A percentile compares a stretch with the other conserved stretches of the same genome.
These are phyloP conservation scores for Colletotrichum sp. DNA, from an alignment of 2,329 filamentous ascomycete species.

Conservation along the genomic window DNA sequence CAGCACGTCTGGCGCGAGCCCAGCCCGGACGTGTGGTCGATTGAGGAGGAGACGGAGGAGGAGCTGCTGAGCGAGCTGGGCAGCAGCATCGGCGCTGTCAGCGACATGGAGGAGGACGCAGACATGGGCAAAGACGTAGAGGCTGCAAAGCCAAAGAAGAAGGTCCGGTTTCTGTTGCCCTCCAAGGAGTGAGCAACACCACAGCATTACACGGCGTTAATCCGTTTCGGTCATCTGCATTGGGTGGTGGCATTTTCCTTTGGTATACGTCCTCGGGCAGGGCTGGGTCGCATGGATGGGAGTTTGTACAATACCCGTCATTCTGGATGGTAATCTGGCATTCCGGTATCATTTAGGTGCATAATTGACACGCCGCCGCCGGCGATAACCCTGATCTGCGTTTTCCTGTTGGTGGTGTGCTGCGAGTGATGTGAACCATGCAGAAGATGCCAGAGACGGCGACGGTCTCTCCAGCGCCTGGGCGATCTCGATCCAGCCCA, in stretches of 20 bases:
- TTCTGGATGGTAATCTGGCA: slow-evolving; percentile 1
- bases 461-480: background rate
- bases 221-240: slow-evolving; percentile 24
- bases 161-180: slow-evolving; percentile 60
- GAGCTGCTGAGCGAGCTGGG: slow-evolving; percentile 52
- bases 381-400: background rate
- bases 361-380: background rate
- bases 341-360: background rate
- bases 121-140: slow-evolving; percentile 35
- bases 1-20: slow-evolving; percentile 61
- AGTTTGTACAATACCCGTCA: slow-evolving; percentile 7
- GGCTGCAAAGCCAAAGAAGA: slow-evolving; percentile 59
- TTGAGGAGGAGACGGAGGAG: slow-evolving; percentile 64
- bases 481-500: slow-evolving; percentile 11
- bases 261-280: slow-evolving; percentile 7
- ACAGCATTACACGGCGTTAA: slow-evolving; percentile 9
- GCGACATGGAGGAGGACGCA: slow-evolving; percentile 31
- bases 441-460: background rate
- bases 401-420: background rate
- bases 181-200: slow-evolving; percentile 34
- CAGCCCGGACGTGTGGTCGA: slow-evolving; percentile 65
- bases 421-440: background rate
- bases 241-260: slow-evolving; percentile 23
- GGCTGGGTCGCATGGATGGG: background rate
- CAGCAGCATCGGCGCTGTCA: slow-evolving; percentile 31